phyloP scores from a whole-genome alignment of 768 basidiomycete genomes.

The Tylopilus intermedius region DNA sequence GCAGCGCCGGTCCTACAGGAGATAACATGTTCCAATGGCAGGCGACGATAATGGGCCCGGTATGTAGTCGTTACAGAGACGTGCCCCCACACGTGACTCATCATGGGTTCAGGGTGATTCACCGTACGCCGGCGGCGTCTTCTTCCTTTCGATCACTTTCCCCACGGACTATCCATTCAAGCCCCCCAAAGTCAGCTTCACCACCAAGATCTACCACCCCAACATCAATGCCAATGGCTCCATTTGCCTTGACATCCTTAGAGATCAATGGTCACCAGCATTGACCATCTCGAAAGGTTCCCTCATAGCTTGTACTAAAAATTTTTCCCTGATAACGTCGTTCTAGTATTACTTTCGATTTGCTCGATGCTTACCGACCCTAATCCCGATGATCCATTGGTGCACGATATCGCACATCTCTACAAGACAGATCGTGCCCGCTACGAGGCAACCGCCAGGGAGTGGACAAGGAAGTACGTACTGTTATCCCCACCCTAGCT shows the following conservation, averaged over 20 bases:
- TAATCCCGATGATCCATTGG: slow-evolving; percentile 97
- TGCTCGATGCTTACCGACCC: slow-evolving; percentile 99
- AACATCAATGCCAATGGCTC: slow-evolving; percentile 99
- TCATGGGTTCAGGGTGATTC: slow-evolving; percentile 72
- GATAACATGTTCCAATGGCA: slow-evolving; percentile 99
- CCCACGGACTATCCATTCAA: slow-evolving; percentile 99
- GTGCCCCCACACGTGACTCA: slow-evolving; percentile 19
- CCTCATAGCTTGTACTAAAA: slow-evolving; percentile 15
- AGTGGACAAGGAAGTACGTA: slow-evolving; percentile 98
- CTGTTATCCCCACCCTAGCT: neutral
- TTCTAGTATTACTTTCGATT: slow-evolving; percentile 86
- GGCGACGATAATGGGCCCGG: slow-evolving; percentile 99
- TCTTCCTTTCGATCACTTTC: slow-evolving; percentile 93
- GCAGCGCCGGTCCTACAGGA: slow-evolving; percentile 96
- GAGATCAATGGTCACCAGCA: slow-evolving; percentile 99
- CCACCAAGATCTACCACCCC: slow-evolving; percentile 99
- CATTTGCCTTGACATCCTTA: slow-evolving; percentile 96
- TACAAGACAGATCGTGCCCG: slow-evolving; percentile 99
- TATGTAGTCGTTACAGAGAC: slow-evolving; percentile 39
- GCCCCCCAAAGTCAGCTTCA: slow-evolving; percentile 99
- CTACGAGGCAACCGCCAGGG: slow-evolving; percentile 96
- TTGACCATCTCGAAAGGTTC: slow-evolving; percentile 97
- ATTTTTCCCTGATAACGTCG: neutral
- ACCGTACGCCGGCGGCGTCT: slow-evolving; percentile 97
- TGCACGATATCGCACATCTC: slow-evolving; percentile 96